Evolutionary conservation across 1,139 yeast species (phyloP).

Genomic region (Hansenula sp.): DNA sequence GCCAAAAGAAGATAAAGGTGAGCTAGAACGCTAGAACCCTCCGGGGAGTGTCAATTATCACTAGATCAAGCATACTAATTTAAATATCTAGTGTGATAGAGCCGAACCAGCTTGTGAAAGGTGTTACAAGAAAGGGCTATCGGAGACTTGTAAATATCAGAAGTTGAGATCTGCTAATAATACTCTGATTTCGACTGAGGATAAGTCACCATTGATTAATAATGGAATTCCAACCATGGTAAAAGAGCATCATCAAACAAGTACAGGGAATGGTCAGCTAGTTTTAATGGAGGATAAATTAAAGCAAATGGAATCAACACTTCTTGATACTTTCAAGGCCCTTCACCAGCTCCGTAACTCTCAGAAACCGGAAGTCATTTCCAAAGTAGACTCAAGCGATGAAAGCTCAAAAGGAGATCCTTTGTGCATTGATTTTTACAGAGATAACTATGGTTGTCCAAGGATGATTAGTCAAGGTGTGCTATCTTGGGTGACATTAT

Average conservation of each 20-base stretch:
- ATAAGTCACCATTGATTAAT: neutral
- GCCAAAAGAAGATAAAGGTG: conserved; percentile 10
- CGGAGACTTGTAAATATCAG: conserved; percentile 52
- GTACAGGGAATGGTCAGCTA: neutral
- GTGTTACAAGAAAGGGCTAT: conserved; percentile 53
- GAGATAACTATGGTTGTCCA: conserved; percentile 7
- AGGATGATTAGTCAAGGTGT: conserved; percentile 34
- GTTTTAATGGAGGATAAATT: neutral
- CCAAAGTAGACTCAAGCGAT: no score
- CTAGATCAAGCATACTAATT: no score
- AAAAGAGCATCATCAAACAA: neutral
- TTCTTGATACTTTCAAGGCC: neutral
- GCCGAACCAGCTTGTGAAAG: conserved; percentile 55
- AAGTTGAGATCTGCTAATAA: conserved; percentile 32
- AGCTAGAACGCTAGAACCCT: no score
- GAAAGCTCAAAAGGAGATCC: neutral
- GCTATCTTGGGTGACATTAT: conserved; percentile 40
- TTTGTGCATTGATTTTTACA: conserved; percentile 11
- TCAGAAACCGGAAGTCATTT: neutral
- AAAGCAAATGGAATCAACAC: neutral
- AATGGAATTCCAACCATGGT: neutral
- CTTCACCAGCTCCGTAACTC: no score
- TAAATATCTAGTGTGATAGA: conserved; percentile 59
- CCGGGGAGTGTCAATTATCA: no score
- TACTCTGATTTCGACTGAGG: neutral